A percentile compares a stretch with the other conserved stretches of the same genome.
Evolutionary conservation across 306 rosid species (phyloP).

Genomic region (Boehmeria nivea): DNA sequence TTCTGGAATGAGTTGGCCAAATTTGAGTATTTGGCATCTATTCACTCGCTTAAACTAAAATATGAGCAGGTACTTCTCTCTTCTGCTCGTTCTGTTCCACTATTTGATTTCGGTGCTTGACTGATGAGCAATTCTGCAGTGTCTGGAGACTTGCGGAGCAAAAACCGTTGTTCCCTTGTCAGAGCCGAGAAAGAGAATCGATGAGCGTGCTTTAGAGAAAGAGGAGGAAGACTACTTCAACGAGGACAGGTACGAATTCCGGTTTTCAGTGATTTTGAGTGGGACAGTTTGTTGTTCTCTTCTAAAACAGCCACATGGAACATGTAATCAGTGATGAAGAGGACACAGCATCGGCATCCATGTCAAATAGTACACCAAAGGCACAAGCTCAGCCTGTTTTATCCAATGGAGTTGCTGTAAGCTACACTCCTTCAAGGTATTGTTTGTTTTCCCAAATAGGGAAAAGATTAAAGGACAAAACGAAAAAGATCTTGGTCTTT

Average conservation of each 20-base stretch:
- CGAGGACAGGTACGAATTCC: constrained; percentile 62
- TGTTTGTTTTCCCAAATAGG: not conserved
- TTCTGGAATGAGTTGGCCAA: constrained; percentile 77
- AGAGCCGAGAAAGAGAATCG: constrained; percentile 66
- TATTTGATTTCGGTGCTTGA: constrained; percentile 14
- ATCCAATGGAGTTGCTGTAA: constrained; percentile 67
- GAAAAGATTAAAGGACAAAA: not conserved
- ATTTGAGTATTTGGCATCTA: constrained; percentile 59
- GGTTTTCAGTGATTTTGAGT: not conserved
- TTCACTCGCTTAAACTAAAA: constrained; percentile 68
- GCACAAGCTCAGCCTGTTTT: constrained; percentile 48
- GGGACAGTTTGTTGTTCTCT: too few species aligned
- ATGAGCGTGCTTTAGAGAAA: constrained; percentile 87
- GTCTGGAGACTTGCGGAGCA: constrained; percentile 62
- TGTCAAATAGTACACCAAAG: constrained; percentile 36
- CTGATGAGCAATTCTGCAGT: constrained; percentile 44
- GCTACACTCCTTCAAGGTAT: constrained; percentile 54
- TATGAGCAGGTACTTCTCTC: constrained; percentile 73
- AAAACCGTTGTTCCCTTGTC: constrained; percentile 40
- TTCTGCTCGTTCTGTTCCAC: constrained; percentile 5
- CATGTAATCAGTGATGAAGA: constrained; percentile 84
- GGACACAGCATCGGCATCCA: constrained; percentile 71
- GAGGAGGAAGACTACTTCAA: constrained; percentile 94
- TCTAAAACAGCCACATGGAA: too few species aligned
- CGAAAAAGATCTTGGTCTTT: not conserved